Evolutionary conservation across 2,329 filamentous ascomycete genomes (phyloP).

Genomic region (Fulvia fulva): DNA sequence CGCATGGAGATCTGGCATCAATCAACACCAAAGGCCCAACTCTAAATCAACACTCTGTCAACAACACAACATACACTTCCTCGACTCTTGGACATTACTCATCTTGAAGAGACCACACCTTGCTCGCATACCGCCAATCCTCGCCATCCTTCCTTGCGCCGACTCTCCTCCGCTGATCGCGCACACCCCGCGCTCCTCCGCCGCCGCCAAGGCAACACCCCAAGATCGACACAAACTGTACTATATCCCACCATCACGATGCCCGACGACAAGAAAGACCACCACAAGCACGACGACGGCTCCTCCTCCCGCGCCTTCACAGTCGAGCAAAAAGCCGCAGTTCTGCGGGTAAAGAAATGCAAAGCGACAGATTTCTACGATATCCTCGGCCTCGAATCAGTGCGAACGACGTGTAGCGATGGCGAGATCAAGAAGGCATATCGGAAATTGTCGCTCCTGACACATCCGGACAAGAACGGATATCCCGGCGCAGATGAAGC

Average conservation of each 20-base stretch:
- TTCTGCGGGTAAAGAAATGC: slow-evolving; percentile 83
- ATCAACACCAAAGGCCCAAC: background rate
- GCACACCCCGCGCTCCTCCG: background rate
- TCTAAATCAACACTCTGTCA: slow-evolving; percentile 9
- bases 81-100: background rate
- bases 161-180: too few species aligned
- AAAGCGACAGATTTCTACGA: slow-evolving; percentile 88
- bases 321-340: slow-evolving; percentile 83
- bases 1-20: slow-evolving; percentile 20
- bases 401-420: slow-evolving; percentile 65
- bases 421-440: slow-evolving; percentile 96
- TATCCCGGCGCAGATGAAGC: slow-evolving; percentile 94
- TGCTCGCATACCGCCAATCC: too few species aligned
- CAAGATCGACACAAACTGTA: background rate
- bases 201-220: background rate
- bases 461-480: slow-evolving; percentile 98
- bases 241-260: slow-evolving; percentile 2
- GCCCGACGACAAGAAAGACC: slow-evolving; percentile 20
- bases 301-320: slow-evolving; percentile 77
- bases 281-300: slow-evolving; percentile 69
- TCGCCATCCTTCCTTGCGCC: too few species aligned
- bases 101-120: background rate
- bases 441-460: slow-evolving; percentile 86
- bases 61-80: background rate
- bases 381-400: slow-evolving; percentile 70